Evolutionary conservation across 2,329 filamentous ascomycete species (phyloP).

Genomic region (Thielaviopsis populi): DNA sequence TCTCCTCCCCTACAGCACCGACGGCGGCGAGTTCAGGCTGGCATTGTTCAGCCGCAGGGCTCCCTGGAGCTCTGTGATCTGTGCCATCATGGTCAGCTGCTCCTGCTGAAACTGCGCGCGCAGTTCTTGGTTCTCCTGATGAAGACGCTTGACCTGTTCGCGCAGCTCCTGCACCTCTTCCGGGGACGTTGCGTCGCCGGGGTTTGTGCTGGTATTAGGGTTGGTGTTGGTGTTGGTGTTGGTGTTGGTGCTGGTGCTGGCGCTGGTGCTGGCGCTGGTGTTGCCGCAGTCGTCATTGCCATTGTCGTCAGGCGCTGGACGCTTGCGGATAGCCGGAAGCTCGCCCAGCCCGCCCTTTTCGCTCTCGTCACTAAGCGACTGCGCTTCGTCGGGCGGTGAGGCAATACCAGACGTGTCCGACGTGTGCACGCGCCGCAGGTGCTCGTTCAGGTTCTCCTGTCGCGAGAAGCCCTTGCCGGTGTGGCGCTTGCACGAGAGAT

Average conservation of each 20-base stretch:
- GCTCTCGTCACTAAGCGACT: slow-evolving; percentile 32
- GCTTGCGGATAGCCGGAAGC: slow-evolving; percentile 7
- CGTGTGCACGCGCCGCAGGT: slow-evolving; percentile 77
- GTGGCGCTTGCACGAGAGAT: slow-evolving; percentile 75
- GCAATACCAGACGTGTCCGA: slow-evolving; percentile 42
- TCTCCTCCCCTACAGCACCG: background rate
- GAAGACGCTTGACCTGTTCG: slow-evolving; percentile 50
- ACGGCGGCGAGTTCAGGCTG: slow-evolving; percentile 14
- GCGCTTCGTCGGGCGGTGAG: slow-evolving; percentile 24
- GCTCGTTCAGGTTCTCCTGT: slow-evolving; percentile 87
- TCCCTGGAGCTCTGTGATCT: slow-evolving; percentile 33
- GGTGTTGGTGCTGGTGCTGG: too few relatives aligned
- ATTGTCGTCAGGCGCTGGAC: background rate
- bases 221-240: too few relatives aligned
- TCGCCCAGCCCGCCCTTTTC: slow-evolving; percentile 23
- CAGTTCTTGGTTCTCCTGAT: slow-evolving; percentile 48
- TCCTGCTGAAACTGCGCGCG: slow-evolving; percentile 36
- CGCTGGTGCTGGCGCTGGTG: background rate
- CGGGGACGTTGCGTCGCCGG: slow-evolving; percentile 13
- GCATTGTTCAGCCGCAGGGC: slow-evolving; percentile 24
- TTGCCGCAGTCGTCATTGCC: background rate
- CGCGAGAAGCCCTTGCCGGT: slow-evolving; percentile 80
- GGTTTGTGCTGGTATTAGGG: too few relatives aligned
- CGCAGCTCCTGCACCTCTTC: slow-evolving; percentile 42
- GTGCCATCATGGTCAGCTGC: slow-evolving; percentile 33